A percentile compares a stretch with the other conserved stretches of the same genome.
Evolutionary conservation across 805 yeast species (phyloP).

Genomic region (Ogataea paraovalis): DNA sequence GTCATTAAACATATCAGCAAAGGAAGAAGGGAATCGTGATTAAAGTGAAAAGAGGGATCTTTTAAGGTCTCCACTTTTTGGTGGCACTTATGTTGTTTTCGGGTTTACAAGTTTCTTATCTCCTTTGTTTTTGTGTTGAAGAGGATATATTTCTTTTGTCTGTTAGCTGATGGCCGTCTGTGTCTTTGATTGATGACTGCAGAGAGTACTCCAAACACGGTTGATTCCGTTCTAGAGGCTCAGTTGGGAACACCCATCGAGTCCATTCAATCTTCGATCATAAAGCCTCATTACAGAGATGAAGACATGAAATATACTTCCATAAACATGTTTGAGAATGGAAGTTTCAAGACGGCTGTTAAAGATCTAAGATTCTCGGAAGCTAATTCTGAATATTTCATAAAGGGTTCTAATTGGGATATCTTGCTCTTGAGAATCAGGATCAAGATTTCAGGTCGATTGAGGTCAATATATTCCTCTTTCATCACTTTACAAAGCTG

Average conservation of each 20-base stretch:
- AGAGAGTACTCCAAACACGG: background rate
- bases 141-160: background rate
- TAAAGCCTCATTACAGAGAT: slow-evolving; percentile 23
- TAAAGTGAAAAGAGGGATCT: background rate
- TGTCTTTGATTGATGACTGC: background rate
- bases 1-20: background rate
- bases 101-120: no score
- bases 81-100: no score
- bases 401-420: background rate
- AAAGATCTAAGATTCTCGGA: no score
- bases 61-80: no score
- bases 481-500: background rate
- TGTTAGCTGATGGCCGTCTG: no score
- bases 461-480: background rate
- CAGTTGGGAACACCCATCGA: slow-evolving; percentile 8
- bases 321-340: slow-evolving; percentile 17
- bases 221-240: background rate
- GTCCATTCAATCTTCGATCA: slow-evolving; percentile 26
- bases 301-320: slow-evolving; percentile 22
- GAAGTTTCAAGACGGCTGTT: no score
- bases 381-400: no score
- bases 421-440: background rate
- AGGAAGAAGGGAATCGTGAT: no score
- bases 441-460: background rate
- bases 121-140: no score